A percentile compares a stretch with the other conserved stretches of the same genome.
Evolutionary conservation across 2,329 filamentous ascomycete species (phyloP).

Genomic region (Sclerotinia subarctica): DNA sequence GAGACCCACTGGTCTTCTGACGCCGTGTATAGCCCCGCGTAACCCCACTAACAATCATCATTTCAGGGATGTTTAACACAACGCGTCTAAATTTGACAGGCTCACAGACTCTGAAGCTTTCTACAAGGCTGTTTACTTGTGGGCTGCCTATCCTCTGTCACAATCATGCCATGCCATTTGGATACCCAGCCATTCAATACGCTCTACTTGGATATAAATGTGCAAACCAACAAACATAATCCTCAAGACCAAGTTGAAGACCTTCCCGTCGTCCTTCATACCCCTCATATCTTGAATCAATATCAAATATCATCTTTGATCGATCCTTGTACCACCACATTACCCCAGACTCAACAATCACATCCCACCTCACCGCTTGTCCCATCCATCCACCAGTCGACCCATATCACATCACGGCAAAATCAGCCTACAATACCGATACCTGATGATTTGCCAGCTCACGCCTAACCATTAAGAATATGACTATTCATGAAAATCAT

Average conservation of each 20-base stretch:
- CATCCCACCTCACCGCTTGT: slow-evolving; percentile 1
- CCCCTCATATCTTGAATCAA: background rate
- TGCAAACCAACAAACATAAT: background rate
- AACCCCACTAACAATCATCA: slow-evolving; percentile 13
- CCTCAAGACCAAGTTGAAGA: slow-evolving; percentile 1
- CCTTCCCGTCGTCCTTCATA: background rate
- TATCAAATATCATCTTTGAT: background rate
- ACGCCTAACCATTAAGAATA: slow-evolving; percentile 16
- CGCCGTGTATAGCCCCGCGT: slow-evolving; percentile 14
- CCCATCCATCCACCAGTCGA: background rate
- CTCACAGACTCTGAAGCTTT: background rate
- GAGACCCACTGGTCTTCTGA: slow-evolving; percentile 12
- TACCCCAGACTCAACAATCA: slow-evolving; percentile 1
- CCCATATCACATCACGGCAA: slow-evolving; percentile 18
- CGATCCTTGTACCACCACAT: background rate
- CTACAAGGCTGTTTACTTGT: background rate
- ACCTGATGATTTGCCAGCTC: slow-evolving; percentile 20
- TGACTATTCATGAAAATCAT: slow-evolving; percentile 14
- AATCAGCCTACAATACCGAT: slow-evolving; percentile 8
- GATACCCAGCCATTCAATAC: slow-evolving; percentile 2
- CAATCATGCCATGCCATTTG: background rate
- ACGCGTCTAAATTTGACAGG: slow-evolving; percentile 17
- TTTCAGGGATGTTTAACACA: slow-evolving; percentile 7
- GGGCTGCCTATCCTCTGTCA: background rate
- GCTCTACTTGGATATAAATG: background rate